Conservation (phyloP, 306 rosid genomes). For the Malus asiatica region DNA sequence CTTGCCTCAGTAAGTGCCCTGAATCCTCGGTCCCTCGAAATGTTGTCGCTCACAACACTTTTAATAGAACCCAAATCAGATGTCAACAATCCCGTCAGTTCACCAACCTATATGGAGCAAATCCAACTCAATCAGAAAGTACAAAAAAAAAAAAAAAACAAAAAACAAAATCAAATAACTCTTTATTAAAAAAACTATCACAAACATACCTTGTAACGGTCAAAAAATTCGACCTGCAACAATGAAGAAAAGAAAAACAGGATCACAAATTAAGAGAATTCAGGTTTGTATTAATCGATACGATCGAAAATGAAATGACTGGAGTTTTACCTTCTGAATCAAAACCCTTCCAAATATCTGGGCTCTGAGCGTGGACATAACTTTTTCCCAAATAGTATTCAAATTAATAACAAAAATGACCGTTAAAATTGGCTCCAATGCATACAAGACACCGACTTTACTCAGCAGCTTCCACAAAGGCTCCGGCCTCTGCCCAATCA, state of each 20-base stretch:
- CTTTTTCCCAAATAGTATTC: conserved; percentile 87
- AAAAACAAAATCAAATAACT: background rate
- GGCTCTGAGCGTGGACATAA: conserved; percentile 84
- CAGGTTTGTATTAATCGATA: background rate
- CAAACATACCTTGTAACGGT: conserved; percentile 71
- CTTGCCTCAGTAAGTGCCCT: conserved; percentile 99
- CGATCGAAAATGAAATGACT: background rate
- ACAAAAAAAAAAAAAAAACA: background rate
- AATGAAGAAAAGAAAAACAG: background rate
- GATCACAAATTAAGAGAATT: background rate
- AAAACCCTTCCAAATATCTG: conserved; percentile 79
- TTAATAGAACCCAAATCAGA: conserved; percentile 88
- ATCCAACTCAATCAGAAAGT: conserved; percentile 24
- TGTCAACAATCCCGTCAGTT: conserved; percentile 83
- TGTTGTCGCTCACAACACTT: conserved; percentile 66
- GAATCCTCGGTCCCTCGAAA: conserved; percentile 94
- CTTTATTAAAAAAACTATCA: background rate
- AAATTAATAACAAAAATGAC: conserved; percentile 69
- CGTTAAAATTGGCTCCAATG: conserved; percentile 83
- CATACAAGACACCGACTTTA: conserved; percentile 71
- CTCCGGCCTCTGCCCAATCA: conserved; percentile 75
- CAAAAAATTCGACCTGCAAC: conserved; percentile 86
- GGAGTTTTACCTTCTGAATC: conserved; percentile 67
- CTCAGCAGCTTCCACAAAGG: conserved; percentile 81
- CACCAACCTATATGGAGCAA: conserved; percentile 67